Conservation (phyloP, 768 basidiomycete genomes). For the Hydnomerulius pinastri region DNA sequence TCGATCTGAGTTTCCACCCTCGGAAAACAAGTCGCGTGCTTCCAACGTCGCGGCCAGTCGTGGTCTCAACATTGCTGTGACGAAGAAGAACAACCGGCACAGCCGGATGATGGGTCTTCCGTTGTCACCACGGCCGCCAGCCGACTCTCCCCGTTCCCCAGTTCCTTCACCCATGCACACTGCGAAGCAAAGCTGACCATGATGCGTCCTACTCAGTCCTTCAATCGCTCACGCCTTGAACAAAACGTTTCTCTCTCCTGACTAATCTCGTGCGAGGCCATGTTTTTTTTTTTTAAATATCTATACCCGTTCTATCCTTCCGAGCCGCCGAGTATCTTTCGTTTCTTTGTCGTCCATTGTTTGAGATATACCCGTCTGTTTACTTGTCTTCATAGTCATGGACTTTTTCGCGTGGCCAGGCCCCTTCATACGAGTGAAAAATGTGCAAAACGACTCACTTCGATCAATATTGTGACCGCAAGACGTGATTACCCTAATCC, state of each 20-base stretch:
- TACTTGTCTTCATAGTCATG: conserved; percentile 10
- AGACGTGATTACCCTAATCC: too few relatives aligned
- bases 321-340: conserved; percentile 6
- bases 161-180: conserved; percentile 22
- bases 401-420: background rate
- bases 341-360: conserved; percentile 2
- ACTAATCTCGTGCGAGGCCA: conserved; percentile 15
- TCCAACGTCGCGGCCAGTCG: conserved; percentile 63
- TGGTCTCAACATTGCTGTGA: conserved; percentile 67
- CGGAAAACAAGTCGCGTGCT: conserved; percentile 49
- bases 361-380: conserved; percentile 23
- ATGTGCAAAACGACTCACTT: background rate
- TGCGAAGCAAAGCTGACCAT: conserved; percentile 25
- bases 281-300: conserved; percentile 21
- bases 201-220: background rate
- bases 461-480: too few relatives aligned
- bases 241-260: background rate
- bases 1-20: conserved; percentile 28
- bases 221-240: background rate
- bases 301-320: conserved; percentile 26
- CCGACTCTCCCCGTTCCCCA: conserved; percentile 14
- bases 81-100: conserved; percentile 61
- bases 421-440: background rate
- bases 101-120: conserved; percentile 70
- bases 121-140: conserved; percentile 36